Evolutionary conservation across 2,329 filamentous ascomycete genomes (phyloP), one percentile per base, ranked within the genome.

Genomic region (Fusarium sp.): DNA sequence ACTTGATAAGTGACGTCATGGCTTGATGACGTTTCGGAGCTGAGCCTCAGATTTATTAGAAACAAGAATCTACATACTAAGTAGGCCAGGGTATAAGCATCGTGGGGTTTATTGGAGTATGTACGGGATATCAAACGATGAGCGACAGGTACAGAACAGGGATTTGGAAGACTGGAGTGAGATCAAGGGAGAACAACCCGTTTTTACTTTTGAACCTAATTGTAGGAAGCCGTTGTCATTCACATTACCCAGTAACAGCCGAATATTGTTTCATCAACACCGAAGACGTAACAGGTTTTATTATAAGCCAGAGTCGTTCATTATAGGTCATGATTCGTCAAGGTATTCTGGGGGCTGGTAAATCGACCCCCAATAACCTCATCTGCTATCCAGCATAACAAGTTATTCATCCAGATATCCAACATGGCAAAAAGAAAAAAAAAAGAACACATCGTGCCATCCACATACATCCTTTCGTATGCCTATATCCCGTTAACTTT

Each of bases 311-410:
- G 28, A 28, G 32, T 67, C 60, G 54, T 75, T 71, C 69, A 59
- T 75, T 61, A 71, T 59, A 67, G 54, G 49, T 78, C 77, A 67
- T 78, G 68, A 78, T 76, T 79, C 75, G 71, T 78, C 53, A 69
- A 70, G 67, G 58, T 72, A 56, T 62, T 75, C 66, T 64, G 59
- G 30, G 42, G 38, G 44, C 38, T 46, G 38, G 42, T 53, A 72
- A 52, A 73, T 61, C 59, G 59, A 60, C 52, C 23, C 47, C 42
- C 42, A 53, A 49, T 40, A 56, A 53, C 58, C 56, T 56, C 40
- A 35, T 59, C 43, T 73, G 49, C 49, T 46, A 25, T 60, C 62
- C 64, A 56, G 43, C 50, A 46, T 33, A 63, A 60, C 52, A 63
- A 50, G 50, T 37, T 44, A 30, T 43, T 53, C 68, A 49, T 56